Evolutionary conservation across 306 rosid species (phyloP).

Genomic region (Prunus mongolica): DNA sequence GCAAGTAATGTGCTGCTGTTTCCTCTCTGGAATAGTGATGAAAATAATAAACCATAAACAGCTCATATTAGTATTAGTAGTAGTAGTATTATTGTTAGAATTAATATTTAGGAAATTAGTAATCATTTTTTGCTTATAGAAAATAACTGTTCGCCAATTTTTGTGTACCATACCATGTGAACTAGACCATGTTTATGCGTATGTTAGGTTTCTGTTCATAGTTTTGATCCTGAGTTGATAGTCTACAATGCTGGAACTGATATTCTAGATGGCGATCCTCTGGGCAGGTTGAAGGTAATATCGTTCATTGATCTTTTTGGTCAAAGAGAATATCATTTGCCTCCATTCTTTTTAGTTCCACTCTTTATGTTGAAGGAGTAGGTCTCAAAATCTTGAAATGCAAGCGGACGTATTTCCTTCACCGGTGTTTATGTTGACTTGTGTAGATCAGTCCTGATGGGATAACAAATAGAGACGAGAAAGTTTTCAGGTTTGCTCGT

Average conservation of each 20-base stretch:
- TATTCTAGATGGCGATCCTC: conserved; percentile 88
- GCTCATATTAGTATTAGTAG: neutral
- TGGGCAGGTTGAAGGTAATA: conserved; percentile 81
- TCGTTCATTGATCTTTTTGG: conserved; percentile 18
- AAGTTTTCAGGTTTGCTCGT: conserved; percentile 77
- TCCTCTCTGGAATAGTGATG: neutral
- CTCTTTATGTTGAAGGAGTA: conserved; percentile 1
- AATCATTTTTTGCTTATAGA: neutral
- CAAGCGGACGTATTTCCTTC: neutral
- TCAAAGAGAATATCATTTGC: conserved; percentile 13
- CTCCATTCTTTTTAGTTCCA: conserved; percentile 13
- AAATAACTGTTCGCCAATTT: too few species aligned
- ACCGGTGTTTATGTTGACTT: conserved; percentile 22
- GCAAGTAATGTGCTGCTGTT: neutral
- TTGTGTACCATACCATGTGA: neutral
- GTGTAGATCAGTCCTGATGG: conserved; percentile 86
- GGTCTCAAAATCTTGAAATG: conserved; percentile 1
- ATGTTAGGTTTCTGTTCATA: conserved; percentile 56
- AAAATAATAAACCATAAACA: too few species aligned
- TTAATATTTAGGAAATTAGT: too few species aligned
- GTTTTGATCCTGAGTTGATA: conserved; percentile 71
- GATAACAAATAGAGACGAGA: conserved; percentile 75
- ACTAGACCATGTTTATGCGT: neutral
- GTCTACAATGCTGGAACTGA: conserved; percentile 95
- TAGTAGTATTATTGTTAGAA: too few species aligned